Percentiles rank a stretch among this genome's conserved stretches.
phyloP scores from a whole-genome alignment of 2,329 filamentous ascomycete genomes.

The Epichloe coenophiala region DNA sequence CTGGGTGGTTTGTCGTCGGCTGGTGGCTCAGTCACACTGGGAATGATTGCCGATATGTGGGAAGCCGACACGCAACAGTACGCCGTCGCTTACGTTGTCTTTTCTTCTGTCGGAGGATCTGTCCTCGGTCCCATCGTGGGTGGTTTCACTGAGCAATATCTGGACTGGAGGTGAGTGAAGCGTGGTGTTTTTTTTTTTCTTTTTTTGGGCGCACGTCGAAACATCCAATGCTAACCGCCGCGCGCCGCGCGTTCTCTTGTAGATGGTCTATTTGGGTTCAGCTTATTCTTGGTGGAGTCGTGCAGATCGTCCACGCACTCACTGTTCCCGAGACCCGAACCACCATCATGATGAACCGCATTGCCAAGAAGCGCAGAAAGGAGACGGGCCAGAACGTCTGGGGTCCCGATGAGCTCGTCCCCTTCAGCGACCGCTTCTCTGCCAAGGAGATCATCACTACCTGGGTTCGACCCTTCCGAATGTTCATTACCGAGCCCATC shows the following conservation, averaged over 20 bases:
- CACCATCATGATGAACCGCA: slow-evolving; percentile 64
- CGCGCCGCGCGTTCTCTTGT: not conserved
- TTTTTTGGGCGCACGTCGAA: not conserved
- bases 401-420: slow-evolving; percentile 58
- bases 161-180: slow-evolving; percentile 45
- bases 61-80: slow-evolving; percentile 60
- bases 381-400: slow-evolving; percentile 47
- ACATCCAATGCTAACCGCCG: not conserved
- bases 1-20: slow-evolving; percentile 59
- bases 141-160: slow-evolving; percentile 55
- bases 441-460: slow-evolving; percentile 40
- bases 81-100: slow-evolving; percentile 62
- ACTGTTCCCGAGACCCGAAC: slow-evolving; percentile 67
- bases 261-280: slow-evolving; percentile 70
- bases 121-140: slow-evolving; percentile 68
- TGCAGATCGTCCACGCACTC: slow-evolving; percentile 53
- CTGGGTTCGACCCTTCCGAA: slow-evolving; percentile 53
- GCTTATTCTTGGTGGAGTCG: slow-evolving; percentile 59
- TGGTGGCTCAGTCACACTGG: slow-evolving; percentile 59
- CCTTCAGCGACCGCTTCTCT: slow-evolving; percentile 45
- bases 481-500: slow-evolving; percentile 64
- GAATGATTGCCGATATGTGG: slow-evolving; percentile 65
- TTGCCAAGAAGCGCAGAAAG: slow-evolving; percentile 61
- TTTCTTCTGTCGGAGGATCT: slow-evolving; percentile 67
- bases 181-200: too few relatives aligned